Conservation (phyloP, 1,284 basidiomycete species). For the Retiboletus flavoniger region DNA sequence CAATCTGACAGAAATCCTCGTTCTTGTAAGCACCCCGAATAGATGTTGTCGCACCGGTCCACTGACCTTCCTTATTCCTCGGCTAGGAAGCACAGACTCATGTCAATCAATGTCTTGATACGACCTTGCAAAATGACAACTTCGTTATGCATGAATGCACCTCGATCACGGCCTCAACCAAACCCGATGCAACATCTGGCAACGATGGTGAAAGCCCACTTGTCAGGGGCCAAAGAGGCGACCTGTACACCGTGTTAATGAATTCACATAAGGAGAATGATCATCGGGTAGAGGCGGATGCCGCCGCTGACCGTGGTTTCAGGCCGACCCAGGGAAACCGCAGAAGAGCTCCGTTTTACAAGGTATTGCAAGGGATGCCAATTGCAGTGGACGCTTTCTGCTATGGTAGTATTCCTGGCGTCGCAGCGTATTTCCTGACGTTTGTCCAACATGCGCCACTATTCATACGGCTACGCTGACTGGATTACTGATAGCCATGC, state of each 20-base stretch:
- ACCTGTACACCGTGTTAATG: conserved; percentile 78
- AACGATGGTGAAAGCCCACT: conserved; percentile 5
- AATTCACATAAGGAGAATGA: conserved; percentile 74
- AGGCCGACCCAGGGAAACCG: conserved; percentile 54
- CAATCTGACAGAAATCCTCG: conserved; percentile 26
- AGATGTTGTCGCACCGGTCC: not conserved
- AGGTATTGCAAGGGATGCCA: conserved; percentile 96
- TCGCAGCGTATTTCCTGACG: conserved; percentile 90
- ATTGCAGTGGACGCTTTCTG: conserved; percentile 95
- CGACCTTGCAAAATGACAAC: conserved; percentile 1
- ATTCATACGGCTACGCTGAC: conserved; percentile 10
- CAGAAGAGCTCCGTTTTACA: conserved; percentile 89
- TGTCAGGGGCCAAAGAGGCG: conserved; percentile 36
- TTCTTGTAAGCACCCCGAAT: conserved; percentile 32
- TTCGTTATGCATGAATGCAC: not conserved
- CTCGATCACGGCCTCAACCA: not conserved
- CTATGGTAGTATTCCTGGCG: conserved; percentile 86
- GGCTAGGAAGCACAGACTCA: conserved; percentile 47
- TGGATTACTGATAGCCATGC: conserved; percentile 62
- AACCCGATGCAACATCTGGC: not conserved
- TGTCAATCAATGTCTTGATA: conserved; percentile 52
- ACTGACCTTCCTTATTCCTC: conserved; percentile 1
- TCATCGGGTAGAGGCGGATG: conserved; percentile 79
- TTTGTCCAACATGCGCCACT: conserved; percentile 28
- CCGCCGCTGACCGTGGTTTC: conserved; percentile 49